Evolutionary conservation across 345 rosid genomes (phyloP).

Genomic region (Eucalyptus cloeziana): DNA sequence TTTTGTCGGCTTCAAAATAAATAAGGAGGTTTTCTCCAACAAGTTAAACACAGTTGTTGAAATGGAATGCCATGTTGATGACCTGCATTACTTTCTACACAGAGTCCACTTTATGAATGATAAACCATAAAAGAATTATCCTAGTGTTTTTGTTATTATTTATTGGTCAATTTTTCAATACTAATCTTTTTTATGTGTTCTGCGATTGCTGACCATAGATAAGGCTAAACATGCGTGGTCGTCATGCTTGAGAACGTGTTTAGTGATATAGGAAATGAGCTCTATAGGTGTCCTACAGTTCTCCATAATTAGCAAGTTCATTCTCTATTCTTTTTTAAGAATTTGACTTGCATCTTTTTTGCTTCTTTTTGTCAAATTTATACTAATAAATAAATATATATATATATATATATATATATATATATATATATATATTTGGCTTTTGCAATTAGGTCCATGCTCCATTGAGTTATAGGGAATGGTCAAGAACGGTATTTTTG

Average conservation of each 20-base stretch:
- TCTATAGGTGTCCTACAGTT: neutral
- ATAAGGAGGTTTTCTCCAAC: too few species aligned
- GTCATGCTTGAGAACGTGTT: neutral
- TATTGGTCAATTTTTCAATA: neutral
- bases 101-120: neutral
- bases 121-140: neutral
- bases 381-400: too few species aligned
- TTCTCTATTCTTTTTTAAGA: neutral
- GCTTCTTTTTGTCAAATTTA: neutral
- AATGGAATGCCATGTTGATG: neutral
- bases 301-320: neutral
- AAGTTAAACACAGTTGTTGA: neutral
- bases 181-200: neutral
- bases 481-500: conserved; percentile 79
- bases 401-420: neutral
- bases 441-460: conserved; percentile 46
- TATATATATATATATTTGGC: too few species aligned
- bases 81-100: neutral
- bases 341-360: neutral
- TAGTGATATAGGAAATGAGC: neutral
- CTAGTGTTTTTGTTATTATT: neutral
- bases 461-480: conserved; percentile 76
- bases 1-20: too few species aligned
- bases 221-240: neutral
- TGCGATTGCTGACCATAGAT: neutral